phyloP scores from a whole-genome alignment of 2,329 filamentous ascomycete genomes.

The Aspergillus sp. region DNA sequence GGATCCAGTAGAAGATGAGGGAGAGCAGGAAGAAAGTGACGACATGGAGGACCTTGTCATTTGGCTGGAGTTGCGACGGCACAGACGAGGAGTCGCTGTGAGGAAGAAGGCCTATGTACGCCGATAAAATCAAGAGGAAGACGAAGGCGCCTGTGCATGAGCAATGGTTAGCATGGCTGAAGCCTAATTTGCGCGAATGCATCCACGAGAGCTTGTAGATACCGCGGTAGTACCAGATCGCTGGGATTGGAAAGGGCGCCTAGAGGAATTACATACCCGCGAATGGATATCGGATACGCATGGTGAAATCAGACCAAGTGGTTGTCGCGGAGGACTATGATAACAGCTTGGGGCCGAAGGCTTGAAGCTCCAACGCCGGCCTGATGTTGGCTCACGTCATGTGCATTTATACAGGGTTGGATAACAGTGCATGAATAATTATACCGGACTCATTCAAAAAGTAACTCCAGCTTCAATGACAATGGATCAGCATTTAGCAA shows the following conservation, averaged over 20 bases:
- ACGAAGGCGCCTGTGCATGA: conserved; percentile 59
- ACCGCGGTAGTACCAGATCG: neutral
- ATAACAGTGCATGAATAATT: conserved; percentile 6
- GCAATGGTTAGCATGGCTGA: conserved; percentile 2
- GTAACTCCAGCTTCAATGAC: conserved; percentile 4
- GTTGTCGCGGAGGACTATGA: conserved; percentile 6
- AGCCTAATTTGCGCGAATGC: neutral
- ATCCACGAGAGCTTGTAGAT: neutral
- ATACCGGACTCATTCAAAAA: neutral
- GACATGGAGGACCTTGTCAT: conserved; percentile 88
- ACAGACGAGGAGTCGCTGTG: conserved; percentile 38
- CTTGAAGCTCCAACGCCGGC: neutral
- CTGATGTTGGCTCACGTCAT: conserved; percentile 11
- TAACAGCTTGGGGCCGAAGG: neutral
- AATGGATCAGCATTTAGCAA: neutral
- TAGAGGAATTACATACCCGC: conserved; percentile 61
- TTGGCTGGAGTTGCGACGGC: conserved; percentile 58
- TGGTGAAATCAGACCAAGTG: conserved; percentile 37
- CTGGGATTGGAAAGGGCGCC: neutral
- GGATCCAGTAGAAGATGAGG: conserved; percentile 86
- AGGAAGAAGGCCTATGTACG: conserved; percentile 74
- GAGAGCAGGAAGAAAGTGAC: conserved; percentile 89
- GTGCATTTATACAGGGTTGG: conserved; percentile 8
- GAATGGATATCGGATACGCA: conserved; percentile 87
- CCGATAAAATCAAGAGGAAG: conserved; percentile 70